Percentiles rank a stretch among this genome's conserved stretches.
Evolutionary conservation across 2,329 filamentous ascomycete species (phyloP).

Genomic region (Tolypocladium ovalisporum): DNA sequence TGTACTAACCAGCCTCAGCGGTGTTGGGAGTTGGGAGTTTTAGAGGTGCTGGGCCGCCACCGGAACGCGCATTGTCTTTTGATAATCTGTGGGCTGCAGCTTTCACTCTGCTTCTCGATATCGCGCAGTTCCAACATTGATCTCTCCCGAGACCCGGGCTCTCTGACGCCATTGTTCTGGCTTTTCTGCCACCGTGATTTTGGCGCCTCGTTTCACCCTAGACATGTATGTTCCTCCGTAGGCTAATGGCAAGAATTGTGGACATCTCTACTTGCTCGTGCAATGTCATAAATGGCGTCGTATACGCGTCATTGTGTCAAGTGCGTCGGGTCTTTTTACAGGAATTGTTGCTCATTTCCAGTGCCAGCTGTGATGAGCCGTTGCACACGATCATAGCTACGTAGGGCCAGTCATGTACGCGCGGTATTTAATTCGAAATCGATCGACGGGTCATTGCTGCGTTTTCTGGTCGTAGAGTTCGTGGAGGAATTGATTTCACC

Average conservation of each 20-base stretch:
- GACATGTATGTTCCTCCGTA: slow-evolving; percentile 28
- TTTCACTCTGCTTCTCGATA: slow-evolving; percentile 41
- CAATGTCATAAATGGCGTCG: not conserved
- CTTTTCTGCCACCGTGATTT: slow-evolving; percentile 28
- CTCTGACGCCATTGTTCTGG: slow-evolving; percentile 43
- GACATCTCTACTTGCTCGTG: not conserved
- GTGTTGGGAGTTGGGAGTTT: not conserved
- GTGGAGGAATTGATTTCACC: no score
- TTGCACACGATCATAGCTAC: not conserved
- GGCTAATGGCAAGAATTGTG: not conserved
- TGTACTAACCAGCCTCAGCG: not conserved
- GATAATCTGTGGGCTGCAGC: slow-evolving; percentile 45
- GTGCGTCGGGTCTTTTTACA: no score
- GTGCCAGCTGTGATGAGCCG: not conserved
- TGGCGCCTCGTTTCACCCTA: slow-evolving; percentile 55
- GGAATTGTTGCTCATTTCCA: no score
- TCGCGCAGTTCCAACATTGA: slow-evolving; percentile 46
- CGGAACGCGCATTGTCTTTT: slow-evolving; percentile 24
- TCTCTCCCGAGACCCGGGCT: slow-evolving; percentile 30
- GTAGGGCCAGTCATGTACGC: not conserved
- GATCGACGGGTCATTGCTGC: no score
- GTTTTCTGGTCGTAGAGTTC: no score
- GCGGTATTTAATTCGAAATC: not conserved
- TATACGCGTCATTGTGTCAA: not conserved
- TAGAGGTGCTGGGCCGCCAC: not conserved